Base-by-base conservation (phyloP, 352 stramenopile species). In the Pythium chondricola region DNA sequence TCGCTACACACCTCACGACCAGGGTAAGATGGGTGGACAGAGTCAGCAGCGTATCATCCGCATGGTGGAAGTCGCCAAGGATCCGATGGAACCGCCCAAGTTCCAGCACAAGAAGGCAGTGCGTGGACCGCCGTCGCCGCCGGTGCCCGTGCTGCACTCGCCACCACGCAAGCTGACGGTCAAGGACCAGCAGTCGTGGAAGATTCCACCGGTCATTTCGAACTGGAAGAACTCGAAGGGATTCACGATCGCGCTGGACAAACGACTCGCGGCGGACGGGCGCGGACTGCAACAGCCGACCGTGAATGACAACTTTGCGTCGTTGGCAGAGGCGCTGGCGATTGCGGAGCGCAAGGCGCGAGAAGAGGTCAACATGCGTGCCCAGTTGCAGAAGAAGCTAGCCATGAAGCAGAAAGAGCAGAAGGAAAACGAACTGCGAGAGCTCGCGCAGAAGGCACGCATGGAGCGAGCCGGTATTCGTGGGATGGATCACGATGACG, bases 211-310 rank as follows among this genome's bases (percentile, higher is more conserved):
- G 11, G 98, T 95, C 62, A 98, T 99, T 54, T 99, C 94, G 26
- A 99, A 99, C 68, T 99, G 96, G 97, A 99, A 99, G 65, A 99
- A 99, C 78, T 89, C 90, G 0, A 93, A 95, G 40, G 97, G 97
- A 0, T 99, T 98, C 65, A 99, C 96, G 6, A 99, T 99, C 67
- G 95, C 97, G 21, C 70, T 99, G 31, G 97, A 99, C 71, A 99
- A 99, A 78, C 91, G 97, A 25, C 83, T 99, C 16, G 97, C 97
- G 0, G 96, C 96, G 14, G 97, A 99, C 71, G 97, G 97, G 27
- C 85, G 96, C 24, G 94, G 95, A 4, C 75, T 99, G 44, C 83
- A 97, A 54, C 93, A 98, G 52, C 70, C 88, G 24, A 97, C 93
- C 0, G 95, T 99, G 38, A 99, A 99, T 80, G 88, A 98, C 55